Conservation (phyloP, 2,329 filamentous ascomycete genomes). For the Acephala macrosclerotiorum region DNA sequence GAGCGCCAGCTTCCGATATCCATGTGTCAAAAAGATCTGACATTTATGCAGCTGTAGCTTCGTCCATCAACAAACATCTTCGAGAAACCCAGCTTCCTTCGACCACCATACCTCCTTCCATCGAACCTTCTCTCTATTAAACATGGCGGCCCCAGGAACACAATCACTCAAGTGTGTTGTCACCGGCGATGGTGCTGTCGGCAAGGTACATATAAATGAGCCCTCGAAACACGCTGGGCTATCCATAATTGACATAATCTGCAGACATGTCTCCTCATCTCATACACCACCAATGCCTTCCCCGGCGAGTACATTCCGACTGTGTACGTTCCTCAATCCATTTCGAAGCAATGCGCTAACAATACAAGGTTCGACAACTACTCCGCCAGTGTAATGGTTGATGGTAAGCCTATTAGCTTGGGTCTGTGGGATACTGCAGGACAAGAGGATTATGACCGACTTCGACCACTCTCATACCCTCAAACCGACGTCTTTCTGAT, state of each 20-base stretch:
- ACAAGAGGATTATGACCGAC: constrained; percentile 97
- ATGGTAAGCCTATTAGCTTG: constrained; percentile 96
- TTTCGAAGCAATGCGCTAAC: constrained; percentile 29
- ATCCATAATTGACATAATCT: constrained; percentile 42
- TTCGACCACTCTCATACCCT: constrained; percentile 94
- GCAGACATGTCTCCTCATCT: constrained; percentile 98
- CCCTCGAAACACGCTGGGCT: not conserved
- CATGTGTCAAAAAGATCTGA: constrained; percentile 40
- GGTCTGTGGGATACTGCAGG: constrained; percentile 98
- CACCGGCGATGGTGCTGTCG: constrained; percentile 98
- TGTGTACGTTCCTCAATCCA: constrained; percentile 66
- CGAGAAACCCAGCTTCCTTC: constrained; percentile 26
- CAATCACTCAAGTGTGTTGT: constrained; percentile 98
- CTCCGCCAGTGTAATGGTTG: constrained; percentile 98
- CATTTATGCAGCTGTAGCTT: constrained; percentile 37
- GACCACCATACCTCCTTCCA: constrained; percentile 20
- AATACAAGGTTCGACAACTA: constrained; percentile 90
- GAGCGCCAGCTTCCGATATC: constrained; percentile 37
- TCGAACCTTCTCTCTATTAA: constrained; percentile 28
- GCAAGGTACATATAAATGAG: constrained; percentile 74
- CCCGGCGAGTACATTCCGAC: constrained; percentile 99
- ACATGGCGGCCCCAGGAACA: constrained; percentile 78
- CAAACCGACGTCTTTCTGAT: constrained; percentile 99
- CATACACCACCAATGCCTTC: constrained; percentile 99
- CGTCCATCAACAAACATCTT: constrained; percentile 32